Percentiles rank a stretch among this genome's conserved stretches.
Conservation (phyloP, 2,329 filamentous ascomycete genomes). For the Rhexocercosporidium sp. region DNA sequence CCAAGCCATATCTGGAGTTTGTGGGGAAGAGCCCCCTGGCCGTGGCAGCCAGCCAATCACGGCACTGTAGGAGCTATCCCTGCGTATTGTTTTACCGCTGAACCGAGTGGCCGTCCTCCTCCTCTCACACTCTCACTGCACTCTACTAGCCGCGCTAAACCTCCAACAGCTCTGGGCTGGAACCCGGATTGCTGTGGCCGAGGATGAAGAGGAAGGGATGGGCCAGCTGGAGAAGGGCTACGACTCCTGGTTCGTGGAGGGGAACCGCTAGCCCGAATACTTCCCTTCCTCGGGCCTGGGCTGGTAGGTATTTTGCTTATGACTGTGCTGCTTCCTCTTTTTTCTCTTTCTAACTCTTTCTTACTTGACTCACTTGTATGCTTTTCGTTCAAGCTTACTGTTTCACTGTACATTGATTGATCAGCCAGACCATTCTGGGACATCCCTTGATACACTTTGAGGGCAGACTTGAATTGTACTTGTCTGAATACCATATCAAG, state of each 20-base stretch:
- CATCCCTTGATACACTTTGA: not conserved
- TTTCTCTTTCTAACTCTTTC: constrained; percentile 1
- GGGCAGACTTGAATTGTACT: not conserved
- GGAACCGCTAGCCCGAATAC: constrained; percentile 26
- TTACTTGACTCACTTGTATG: not conserved
- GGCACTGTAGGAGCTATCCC: constrained; percentile 3
- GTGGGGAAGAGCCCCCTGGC: constrained; percentile 7
- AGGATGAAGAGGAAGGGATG: constrained; percentile 9
- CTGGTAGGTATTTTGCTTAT: constrained; percentile 24
- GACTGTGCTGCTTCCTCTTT: constrained; percentile 22
- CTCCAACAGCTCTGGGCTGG: constrained; percentile 7
- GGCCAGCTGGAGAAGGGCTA: not conserved
- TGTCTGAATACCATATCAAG: not conserved
- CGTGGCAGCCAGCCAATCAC: constrained; percentile 17
- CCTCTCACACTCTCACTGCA: not conserved
- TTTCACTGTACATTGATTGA: constrained; percentile 1
- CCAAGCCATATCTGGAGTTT: constrained; percentile 9
- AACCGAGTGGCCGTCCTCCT: constrained; percentile 16
- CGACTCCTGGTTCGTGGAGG: not conserved
- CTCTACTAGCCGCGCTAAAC: not conserved
- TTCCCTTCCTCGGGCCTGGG: not conserved
- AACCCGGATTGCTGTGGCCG: constrained; percentile 10
- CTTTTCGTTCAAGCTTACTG: not conserved
- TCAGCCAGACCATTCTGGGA: not conserved
- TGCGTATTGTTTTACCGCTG: constrained; percentile 16